Conservation (phyloP, 2,329 filamentous ascomycete species). For the Scedosporium boydii region DNA sequence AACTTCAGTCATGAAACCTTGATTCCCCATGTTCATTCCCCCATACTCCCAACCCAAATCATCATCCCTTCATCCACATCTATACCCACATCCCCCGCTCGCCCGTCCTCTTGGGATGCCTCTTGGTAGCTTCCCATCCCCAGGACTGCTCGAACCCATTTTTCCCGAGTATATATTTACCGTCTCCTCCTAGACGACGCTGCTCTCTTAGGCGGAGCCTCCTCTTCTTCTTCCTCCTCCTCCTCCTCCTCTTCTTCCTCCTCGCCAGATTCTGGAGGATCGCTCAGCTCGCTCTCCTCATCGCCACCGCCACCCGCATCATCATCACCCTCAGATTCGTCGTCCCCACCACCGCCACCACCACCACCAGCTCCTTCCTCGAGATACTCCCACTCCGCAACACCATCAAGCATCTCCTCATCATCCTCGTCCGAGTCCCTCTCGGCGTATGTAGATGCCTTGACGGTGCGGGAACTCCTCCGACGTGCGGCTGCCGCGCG, state of each 20-base stretch:
- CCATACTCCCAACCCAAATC: not conserved
- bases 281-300: constrained; percentile 1
- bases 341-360: constrained; percentile 11
- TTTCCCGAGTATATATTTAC: not conserved
- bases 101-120: no score
- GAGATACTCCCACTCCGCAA: constrained; percentile 48
- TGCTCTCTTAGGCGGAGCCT: not conserved
- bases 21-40: not conserved
- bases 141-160: no score
- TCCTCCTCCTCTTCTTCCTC: not conserved
- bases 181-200: not conserved
- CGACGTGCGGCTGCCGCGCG: constrained; percentile 36
- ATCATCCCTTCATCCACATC: not conserved
- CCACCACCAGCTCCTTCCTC: constrained; percentile 15
- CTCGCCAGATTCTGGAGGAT: not conserved
- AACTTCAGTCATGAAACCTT: not conserved
- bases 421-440: constrained; percentile 49
- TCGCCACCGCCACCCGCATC: constrained; percentile 8
- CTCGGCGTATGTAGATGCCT: constrained; percentile 42
- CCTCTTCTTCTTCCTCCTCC: no score
- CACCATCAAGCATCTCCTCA: constrained; percentile 51
- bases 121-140: no score
- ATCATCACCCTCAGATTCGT: constrained; percentile 10
- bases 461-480: constrained; percentile 43
- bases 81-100: not conserved